Evolutionary conservation across 805 yeast species (phyloP), one percentile per base, ranked within the genome.

Genomic region (Metschnikowia corniflorae): DNA sequence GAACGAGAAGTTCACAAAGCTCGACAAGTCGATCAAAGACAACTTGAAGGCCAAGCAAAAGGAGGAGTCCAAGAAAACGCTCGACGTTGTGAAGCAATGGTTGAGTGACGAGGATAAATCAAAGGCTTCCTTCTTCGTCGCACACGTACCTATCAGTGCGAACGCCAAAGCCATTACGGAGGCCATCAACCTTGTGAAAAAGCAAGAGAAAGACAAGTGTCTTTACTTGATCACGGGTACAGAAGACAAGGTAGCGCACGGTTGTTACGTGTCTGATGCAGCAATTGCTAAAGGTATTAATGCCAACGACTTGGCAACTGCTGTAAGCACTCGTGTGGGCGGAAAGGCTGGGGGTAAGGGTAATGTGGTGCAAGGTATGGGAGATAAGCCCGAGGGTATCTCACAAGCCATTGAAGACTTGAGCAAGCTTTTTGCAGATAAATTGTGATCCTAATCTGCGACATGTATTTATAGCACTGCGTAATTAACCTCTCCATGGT

Each of bases 281-380:
- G 85, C 88, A 26, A 65, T 82, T 47, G 70, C 70, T 30, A 74
- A 79, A 57, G 88, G 88, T 49, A 71, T 87, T 15, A 74, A 82
- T 46, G 89, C 94, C 35, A 73, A 81, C 40, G 88, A 77, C 19
- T 73, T 88, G 49, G 94, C 94, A 21, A 63, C 72, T 35, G 66
- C 74, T 39, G 97, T 85, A 29, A 70, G 89, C 29, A 64, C 69
- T 24, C 69, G 72, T 52, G 78, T 93, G 51, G 99, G 98, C 48
- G 99, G 99, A 63, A 87, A 84, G 63, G 94, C 96, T 40, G 99
- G 99, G 68, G 99, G 99, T 63, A 93, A 87, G 67, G 97, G 96
- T 46, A 86, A 87, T 49, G 80, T 89, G 37, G 86, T 87, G 51
- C 98, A 93, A 70, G 99, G 99, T 65, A 84, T 87, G 80, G 98